Conservation (phyloP, 2,329 filamentous ascomycete species). For the Xylaria sp. region DNA sequence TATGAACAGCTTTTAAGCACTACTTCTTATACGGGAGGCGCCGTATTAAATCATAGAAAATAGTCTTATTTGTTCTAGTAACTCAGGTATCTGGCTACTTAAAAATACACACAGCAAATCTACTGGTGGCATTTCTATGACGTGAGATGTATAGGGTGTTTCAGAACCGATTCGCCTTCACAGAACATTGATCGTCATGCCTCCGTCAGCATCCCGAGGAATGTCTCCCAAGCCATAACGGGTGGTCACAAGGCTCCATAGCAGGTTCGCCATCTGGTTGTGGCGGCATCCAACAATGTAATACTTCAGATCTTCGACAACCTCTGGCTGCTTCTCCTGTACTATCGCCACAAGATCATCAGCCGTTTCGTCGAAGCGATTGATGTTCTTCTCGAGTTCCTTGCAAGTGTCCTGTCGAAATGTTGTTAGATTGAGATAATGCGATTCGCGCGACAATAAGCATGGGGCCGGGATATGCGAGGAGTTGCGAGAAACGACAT, state of each 20-base stretch:
- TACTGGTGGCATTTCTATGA: background rate
- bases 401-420: slow-evolving; percentile 1
- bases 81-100: background rate
- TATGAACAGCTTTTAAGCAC: background rate
- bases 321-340: background rate
- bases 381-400: slow-evolving; percentile 1
- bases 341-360: background rate
- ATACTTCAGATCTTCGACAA: background rate
- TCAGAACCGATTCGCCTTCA: background rate
- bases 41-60: background rate
- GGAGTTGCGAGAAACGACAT: background rate
- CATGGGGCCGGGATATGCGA: background rate
- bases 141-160: background rate
- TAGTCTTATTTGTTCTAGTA: background rate
- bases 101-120: too few species aligned
- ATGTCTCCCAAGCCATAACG: slow-evolving; percentile 4
- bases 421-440: background rate
- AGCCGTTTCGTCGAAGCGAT: background rate
- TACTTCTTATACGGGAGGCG: background rate
- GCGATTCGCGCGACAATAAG: background rate
- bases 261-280: background rate
- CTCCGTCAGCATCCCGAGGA: background rate
- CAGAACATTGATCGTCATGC: background rate
- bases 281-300: slow-evolving; percentile 4
- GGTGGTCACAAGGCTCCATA: slow-evolving; percentile 10